Conservation (phyloP, 495 filamentous ascomycete genomes). For the Hyaloscypha hepaticicola region DNA sequence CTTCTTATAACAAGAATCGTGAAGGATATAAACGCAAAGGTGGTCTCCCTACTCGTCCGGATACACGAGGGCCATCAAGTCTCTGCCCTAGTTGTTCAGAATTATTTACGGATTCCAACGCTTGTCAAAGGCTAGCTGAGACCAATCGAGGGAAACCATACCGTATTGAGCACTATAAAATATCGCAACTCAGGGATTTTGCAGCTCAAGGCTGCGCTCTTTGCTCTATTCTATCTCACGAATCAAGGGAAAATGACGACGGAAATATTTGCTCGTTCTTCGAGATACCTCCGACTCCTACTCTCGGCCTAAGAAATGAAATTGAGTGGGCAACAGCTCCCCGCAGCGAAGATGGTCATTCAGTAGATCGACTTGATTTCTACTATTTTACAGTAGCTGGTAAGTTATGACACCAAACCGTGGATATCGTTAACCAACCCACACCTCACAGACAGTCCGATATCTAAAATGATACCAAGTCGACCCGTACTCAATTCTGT, state of each 20-base stretch:
- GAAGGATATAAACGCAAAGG: neutral
- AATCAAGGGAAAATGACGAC: neutral
- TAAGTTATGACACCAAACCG: neutral
- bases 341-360: neutral
- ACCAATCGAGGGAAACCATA: neutral
- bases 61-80: neutral
- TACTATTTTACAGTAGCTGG: slow-evolving; percentile 11
- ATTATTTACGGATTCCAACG: slow-evolving; percentile 2
- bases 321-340: neutral
- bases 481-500: slow-evolving; percentile 1
- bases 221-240: slow-evolving; percentile 10
- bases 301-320: slow-evolving; percentile 3
- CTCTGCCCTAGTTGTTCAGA: slow-evolving; percentile 6
- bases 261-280: neutral
- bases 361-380: neutral
- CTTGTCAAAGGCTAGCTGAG: slow-evolving; percentile 5
- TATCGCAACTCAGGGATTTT: slow-evolving; percentile 1
- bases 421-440: neutral
- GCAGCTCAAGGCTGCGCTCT: slow-evolving; percentile 4
- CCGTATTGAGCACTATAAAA: slow-evolving; percentile 12
- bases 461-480: slow-evolving; percentile 14
- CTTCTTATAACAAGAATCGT: neutral
- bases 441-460: slow-evolving; percentile 4
- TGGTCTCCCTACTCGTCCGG: neutral
- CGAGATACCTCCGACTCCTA: neutral